Evolutionary conservation across 352 stramenopile genomes (phyloP), one percentile per base, ranked within the genome.

Genomic region (Pythium monospermum): DNA sequence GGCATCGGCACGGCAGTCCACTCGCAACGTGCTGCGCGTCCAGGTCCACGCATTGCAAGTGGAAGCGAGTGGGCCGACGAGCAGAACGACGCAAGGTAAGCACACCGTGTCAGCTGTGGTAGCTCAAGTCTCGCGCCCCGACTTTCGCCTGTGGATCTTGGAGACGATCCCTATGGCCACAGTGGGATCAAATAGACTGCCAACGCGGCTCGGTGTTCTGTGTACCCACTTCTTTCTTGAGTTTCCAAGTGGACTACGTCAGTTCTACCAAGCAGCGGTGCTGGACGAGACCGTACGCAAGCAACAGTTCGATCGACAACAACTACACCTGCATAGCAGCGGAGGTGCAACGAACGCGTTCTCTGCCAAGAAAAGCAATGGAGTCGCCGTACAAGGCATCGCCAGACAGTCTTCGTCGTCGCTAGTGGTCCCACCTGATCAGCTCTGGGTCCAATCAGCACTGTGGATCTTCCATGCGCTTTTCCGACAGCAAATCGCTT

Each of bases 401-500:
- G 18, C 26, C 22, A 32, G 13, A 44, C 42, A n/a, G n/a, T n/a
- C n/a, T n/a, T n/a, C n/a, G n/a, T n/a, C n/a, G n/a, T n/a, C n/a
- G n/a, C n/a, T n/a, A n/a, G n/a, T n/a, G n/a, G n/a, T 63, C n/a
- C 27, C 22, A 19, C n/a, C 31, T 5, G 49, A 68, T 12, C 57
- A 73, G 16, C 38, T 30, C 31, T 63, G 61, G 57, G 55, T 60
- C 1, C 53, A 61, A 31, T 19, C 42, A 19, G 66, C 64, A 11
- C 37, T 85, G 33, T 81, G 69, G 69, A 56, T 83, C 15, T 81
- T 79, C 47, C 75, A 86, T 45, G 59, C 61, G 0, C 23, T 78
- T 1, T 76, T 83, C n/a, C 63, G 64, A 6, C 18, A 45, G 16
- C 8, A 25, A 28, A 18, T 27, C 41, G 41, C 22, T 47, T 6